Percentiles rank a stretch among this genome's conserved stretches.
Conservation (phyloP, 2,329 filamentous ascomycete species). For the Westerdykella sp. region DNA sequence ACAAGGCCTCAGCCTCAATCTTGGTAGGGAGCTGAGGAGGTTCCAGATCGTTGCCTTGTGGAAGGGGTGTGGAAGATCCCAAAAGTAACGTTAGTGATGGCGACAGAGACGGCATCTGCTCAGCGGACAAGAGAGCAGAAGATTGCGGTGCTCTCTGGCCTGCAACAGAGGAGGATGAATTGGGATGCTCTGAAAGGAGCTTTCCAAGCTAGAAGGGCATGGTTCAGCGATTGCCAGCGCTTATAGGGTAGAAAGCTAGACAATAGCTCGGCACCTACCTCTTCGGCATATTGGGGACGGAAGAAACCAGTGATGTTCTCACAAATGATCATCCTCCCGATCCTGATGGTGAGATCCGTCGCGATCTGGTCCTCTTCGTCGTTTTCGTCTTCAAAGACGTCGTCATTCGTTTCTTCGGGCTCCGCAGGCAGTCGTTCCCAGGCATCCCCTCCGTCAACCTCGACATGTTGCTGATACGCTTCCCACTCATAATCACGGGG, state of each 20-base stretch:
- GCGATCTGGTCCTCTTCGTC: constrained; percentile 36
- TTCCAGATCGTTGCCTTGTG: constrained; percentile 26
- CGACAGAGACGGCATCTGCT: constrained; percentile 34
- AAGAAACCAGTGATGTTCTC: constrained; percentile 36
- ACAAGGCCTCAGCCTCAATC: constrained; percentile 31
- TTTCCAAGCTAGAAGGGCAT: constrained; percentile 29
- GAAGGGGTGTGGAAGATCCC: constrained; percentile 24
- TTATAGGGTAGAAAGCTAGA: constrained; percentile 2
- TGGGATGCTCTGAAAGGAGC: constrained; percentile 31
- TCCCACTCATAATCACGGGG: constrained; percentile 37
- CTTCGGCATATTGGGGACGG: constrained; percentile 36
- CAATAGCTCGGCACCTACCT: constrained; percentile 21
- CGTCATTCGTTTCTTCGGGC: constrained; percentile 33
- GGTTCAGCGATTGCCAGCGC: constrained; percentile 18
- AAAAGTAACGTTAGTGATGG: constrained; percentile 32
- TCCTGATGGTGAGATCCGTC: constrained; percentile 34
- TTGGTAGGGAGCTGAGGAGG: constrained; percentile 29
- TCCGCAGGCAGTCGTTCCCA: constrained; percentile 34
- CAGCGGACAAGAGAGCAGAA: constrained; percentile 30
- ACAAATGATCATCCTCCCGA: constrained; percentile 37
- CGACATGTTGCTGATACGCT: constrained; percentile 35
- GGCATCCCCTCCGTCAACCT: constrained; percentile 29
- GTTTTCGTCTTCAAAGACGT: constrained; percentile 35
- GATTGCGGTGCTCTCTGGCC: constrained; percentile 34
- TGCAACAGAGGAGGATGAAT: constrained; percentile 25